Base-by-base conservation (phyloP, 176 grass and related monocot species). In the Saccharum spontaneum region DNA sequence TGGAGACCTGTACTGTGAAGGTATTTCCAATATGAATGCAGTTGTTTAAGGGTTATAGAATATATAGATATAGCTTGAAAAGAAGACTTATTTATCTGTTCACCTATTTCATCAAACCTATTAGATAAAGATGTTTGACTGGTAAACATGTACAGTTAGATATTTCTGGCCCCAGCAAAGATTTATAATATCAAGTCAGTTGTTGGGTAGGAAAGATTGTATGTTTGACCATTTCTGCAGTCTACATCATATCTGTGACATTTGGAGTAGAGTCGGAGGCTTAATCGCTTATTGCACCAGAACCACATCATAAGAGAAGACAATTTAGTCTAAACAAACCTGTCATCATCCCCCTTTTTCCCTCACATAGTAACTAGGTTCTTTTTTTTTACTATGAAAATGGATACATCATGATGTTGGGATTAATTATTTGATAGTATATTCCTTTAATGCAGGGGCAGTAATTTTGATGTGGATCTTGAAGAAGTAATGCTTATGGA, bases 401-500 rank as follows among this genome's bases (percentile, higher is more conserved):
- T 57, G 57, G 8, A 55, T 80, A 48, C 63, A 50, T 76, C n/a
- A 8, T 71, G 33, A 44, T 75, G 43, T 67, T 67, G 31, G 17
- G 45, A 63, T 80, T 61, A 36, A 75, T 17, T 30, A 12, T 65
- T 55, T 77, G 57, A 50, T 75, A 16, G 74, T 62, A 69, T 71
- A 72, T 71, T 77, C 2, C 28, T 82, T 45, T 28, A 41, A 77
- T 90, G 80, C 89, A 98, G 96, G 85, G 85, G 89, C 36, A 90
- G 75, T 63, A 89, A 95, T 76, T 95, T 92, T 64, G 92, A 93
- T 54, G 82, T 98, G 85, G 96, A 98, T 76, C 89, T 94, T 74
- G 96, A 98, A 82, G 93, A 98, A 85, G 93, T 95, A 79, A 95
- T 95, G 93, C 82, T 98, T 88, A 91, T 95, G 91, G 87, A 98